Conservation (phyloP, 2,329 filamentous ascomycete genomes). For the Dactylellina leptospora region DNA sequence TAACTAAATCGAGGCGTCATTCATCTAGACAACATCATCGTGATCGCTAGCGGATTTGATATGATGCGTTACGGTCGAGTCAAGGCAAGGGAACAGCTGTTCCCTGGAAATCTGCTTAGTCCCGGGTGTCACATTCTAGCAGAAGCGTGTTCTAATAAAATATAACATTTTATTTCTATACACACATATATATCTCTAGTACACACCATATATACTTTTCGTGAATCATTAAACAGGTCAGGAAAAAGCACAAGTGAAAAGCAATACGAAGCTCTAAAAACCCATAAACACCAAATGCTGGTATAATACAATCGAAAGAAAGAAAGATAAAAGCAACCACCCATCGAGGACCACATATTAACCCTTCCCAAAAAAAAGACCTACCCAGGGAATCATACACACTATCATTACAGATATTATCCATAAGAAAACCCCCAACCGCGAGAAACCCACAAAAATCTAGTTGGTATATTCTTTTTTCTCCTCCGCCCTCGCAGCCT, state of each 20-base stretch:
- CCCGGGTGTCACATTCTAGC: no score
- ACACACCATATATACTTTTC: neutral
- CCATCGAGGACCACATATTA: neutral
- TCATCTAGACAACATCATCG: no score
- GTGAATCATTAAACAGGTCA: neutral
- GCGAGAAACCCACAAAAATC: neutral
- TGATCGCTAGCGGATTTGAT: no score
- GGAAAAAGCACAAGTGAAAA: neutral
- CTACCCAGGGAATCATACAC: neutral
- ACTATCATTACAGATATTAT: neutral
- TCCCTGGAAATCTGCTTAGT: no score
- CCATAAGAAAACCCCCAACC: neutral
- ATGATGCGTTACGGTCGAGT: no score
- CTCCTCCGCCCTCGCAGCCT: constrained; percentile 27
- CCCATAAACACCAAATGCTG: constrained; percentile 10
- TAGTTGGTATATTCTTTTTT: constrained; percentile 40
- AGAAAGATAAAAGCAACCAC: neutral
- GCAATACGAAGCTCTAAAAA: neutral
- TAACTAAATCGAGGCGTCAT: no score
- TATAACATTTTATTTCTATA: no score
- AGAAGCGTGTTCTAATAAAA: no score
- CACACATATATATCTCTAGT: neutral
- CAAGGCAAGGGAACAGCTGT: no score
- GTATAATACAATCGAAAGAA: neutral
- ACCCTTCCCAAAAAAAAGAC: neutral